Conservation (phyloP, 2,329 filamentous ascomycete species). For the Xylariales sp. region DNA sequence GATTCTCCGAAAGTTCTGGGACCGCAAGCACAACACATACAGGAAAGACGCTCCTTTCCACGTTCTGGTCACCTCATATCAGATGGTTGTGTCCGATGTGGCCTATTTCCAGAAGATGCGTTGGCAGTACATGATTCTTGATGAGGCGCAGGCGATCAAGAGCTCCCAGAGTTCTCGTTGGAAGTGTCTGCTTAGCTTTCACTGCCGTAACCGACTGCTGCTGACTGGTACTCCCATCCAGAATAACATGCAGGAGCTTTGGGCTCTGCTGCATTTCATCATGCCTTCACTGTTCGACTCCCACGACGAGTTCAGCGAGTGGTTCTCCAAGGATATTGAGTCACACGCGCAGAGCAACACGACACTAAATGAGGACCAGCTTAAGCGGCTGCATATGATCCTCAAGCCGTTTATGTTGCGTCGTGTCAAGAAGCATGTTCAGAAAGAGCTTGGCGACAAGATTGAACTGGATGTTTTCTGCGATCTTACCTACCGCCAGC, state of each 20-base stretch:
- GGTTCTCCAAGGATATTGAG: conserved; percentile 95
- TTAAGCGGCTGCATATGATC: conserved; percentile 97
- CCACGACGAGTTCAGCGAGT: conserved; percentile 88
- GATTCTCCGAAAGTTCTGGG: conserved; percentile 97
- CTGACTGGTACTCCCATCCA: conserved; percentile 97
- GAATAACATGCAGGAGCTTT: conserved; percentile 99
- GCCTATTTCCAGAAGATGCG: conserved; percentile 98
- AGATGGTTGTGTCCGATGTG: conserved; percentile 92
- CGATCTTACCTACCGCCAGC: conserved; percentile 91
- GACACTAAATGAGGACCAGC: conserved; percentile 98
- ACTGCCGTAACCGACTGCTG: conserved; percentile 89
- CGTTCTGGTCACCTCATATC: conserved; percentile 93
- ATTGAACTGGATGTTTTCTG: conserved; percentile 96
- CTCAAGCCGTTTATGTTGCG: conserved; percentile 99
- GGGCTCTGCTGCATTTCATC: conserved; percentile 97
- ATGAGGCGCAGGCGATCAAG: conserved; percentile 98
- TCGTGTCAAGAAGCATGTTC: conserved; percentile 99
- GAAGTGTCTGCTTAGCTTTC: conserved; percentile 92
- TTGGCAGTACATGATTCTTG: conserved; percentile 99
- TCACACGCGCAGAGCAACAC: conserved; percentile 98
- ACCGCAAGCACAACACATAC: conserved; percentile 95
- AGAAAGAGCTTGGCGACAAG: conserved; percentile 98
- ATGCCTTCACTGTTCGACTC: conserved; percentile 99
- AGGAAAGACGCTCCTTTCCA: conserved; percentile 91
- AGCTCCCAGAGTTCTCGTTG: conserved; percentile 93